A percentile compares a stretch with the other conserved stretches of the same genome.
phyloP scores from a whole-genome alignment of 805 yeast genomes.

The Saturnispora zaruensis region DNA sequence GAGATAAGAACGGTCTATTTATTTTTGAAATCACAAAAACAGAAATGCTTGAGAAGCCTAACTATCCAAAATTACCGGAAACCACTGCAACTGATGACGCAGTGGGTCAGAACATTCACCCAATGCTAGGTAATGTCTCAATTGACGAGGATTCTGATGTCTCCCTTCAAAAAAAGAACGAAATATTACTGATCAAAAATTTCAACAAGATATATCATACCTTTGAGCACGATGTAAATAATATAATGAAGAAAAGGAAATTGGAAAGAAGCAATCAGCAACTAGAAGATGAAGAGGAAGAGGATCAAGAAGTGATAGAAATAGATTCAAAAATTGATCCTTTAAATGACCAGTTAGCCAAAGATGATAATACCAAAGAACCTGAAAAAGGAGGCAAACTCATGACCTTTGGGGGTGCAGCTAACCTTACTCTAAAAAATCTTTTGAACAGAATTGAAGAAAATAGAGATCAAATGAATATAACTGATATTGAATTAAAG shows the following conservation, averaged over 20 bases:
- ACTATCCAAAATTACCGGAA: constrained; percentile 22
- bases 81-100: constrained; percentile 25
- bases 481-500: constrained; percentile 77
- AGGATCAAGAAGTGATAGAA: constrained; percentile 14
- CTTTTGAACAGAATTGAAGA: constrained; percentile 69
- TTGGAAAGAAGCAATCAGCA: constrained; percentile 75
- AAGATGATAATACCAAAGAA: background rate
- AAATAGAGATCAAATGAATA: constrained; percentile 61
- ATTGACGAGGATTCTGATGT: constrained; percentile 25
- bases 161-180: constrained; percentile 34
- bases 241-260: constrained; percentile 63
- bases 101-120: constrained; percentile 29
- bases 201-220: constrained; percentile 68
- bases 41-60: constrained; percentile 23
- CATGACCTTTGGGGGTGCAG: constrained; percentile 48
- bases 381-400: constrained; percentile 23
- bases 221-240: constrained; percentile 70
- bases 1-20: constrained; percentile 14
- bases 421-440: constrained; percentile 70
- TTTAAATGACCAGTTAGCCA: background rate
- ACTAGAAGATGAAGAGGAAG: constrained; percentile 32
- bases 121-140: constrained; percentile 29
- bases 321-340: constrained; percentile 9
- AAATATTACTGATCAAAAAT: constrained; percentile 41
- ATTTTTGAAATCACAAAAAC: constrained; percentile 15